Evolutionary conservation across 2,329 filamentous ascomycete genomes (phyloP), one percentile per base, ranked within the genome.

Genomic region (Diaporthe destruens): DNA sequence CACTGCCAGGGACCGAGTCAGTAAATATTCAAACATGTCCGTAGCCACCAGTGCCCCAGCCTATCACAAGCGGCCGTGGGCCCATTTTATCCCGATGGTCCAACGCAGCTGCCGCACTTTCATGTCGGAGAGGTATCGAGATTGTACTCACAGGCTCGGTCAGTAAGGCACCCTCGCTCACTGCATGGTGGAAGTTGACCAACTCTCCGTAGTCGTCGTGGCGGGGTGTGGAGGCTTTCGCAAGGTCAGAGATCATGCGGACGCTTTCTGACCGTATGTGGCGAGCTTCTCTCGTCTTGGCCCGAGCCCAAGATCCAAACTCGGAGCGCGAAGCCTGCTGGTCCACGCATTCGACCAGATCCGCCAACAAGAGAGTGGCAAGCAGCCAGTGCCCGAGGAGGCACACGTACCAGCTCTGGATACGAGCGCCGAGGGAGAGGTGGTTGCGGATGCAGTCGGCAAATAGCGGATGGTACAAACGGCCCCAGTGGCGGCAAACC

Each of bases 111-210:
- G 29, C 18, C 8, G 4, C 14, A 12, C 18, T 11, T 36, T 18
- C 6, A 11, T 6, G n/a, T 16, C 18, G 16, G 9, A 16, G 44
- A 23, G 44, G 44, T 4, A 32, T 32, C 8, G n/a, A 6, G 3
- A 90, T 84, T 51, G 86, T 85, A 1, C 88, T 89, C 88, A 88
- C 90, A 2, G 89, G 89, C 75, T 90, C 88, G 0, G 87, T 89
- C 71, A 91, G 77, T n/a, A 91, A 81, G 1, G 88, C 85, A 2
- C 86, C 87, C 72, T 88, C 83, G 54, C 84, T 87, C 32, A 89
- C 81, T 0, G 87, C 87, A 71, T 86, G 85, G 76, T 89, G 88
- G 69, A 88, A 87, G 29, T 85, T 84, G 29, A 79, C 75, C 42
- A 84, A 78, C 47, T 80, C 77, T 61, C 75, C 77, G 18, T 56